Evolutionary conservation across 371 early-diverging fungal species (phyloP), one percentile per base, ranked within the genome.

Genomic region (Circinella minor): DNA sequence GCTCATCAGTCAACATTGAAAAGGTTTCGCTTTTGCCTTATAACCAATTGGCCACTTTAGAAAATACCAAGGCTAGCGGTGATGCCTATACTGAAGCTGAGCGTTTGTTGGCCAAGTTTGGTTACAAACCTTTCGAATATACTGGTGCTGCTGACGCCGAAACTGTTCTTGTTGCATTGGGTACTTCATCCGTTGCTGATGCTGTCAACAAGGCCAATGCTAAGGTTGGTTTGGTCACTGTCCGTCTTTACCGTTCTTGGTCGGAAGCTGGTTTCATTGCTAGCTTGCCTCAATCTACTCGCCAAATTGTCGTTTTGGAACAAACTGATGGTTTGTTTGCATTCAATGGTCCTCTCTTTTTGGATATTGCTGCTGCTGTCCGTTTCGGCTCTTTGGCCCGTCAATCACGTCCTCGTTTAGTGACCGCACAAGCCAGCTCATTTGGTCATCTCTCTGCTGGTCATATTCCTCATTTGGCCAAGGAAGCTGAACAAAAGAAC

Each of bases 191-290:
- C 17, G 77, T 83, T 55, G 71, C 83, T 39, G 68, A 75, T 54
- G 86, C 90, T 14, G 85, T 88, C 46, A 63, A 71, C 39, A 68
- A 81, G n/a, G 63, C 77, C 15, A 38, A 61, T 36, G 71, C 60
- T 66, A 71, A 74, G 39, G 85, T 90, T 38, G 96, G 95, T 63
- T 81, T 93, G 36, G 79, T 96, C 66, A 86, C 83, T 57, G 88
- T 93, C 46, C 92, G 95, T 68, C 80, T 90, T 13, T 88, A 89
- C 77, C 88, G 95, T 51, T 95, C 96, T 13, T 95, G 94, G 95
- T 89, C 88, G 14, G 90, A 89, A 63, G 72, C 81, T 27, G 87
- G 89, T 68, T 90, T 96, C 69, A 72, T 91, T 43, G 83, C 77
- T 63, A 83, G 82, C 13, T 68, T 95, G 17, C 95, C 95, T 13